These are phyloP conservation scores for Solanum pimpinellifolium DNA, from an alignment of 257 asterid species.

Conservation along the genomic window DNA sequence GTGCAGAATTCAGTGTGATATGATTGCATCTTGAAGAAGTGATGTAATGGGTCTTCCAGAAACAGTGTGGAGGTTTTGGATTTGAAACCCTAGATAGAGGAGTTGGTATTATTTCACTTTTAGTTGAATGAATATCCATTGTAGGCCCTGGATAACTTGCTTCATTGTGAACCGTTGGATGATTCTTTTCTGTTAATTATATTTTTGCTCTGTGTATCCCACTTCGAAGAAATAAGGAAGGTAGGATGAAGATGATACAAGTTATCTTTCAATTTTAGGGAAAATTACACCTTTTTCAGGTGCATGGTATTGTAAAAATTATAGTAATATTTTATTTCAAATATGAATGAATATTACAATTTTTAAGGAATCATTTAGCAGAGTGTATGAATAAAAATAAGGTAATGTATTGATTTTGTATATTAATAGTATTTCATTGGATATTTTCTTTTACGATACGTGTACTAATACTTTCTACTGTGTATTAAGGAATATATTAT, in stretches of 20 bases:
- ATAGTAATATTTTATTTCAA: no score
- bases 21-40: conserved; percentile 2
- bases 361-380: no score
- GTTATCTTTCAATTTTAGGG: neutral
- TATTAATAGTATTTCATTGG: no score
- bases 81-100: conserved; percentile 19
- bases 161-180: neutral
- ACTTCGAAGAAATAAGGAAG: neutral
- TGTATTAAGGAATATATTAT: no score
- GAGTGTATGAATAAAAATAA: no score
- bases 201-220: neutral
- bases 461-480: no score
- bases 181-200: neutral
- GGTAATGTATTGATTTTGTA: no score
- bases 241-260: neutral
- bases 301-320: neutral
- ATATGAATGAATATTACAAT: no score
- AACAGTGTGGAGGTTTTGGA: neutral
- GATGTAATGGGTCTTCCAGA: neutral
- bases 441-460: no score
- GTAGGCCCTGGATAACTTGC: neutral
- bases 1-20: neutral
- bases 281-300: neutral
- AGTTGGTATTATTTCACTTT: neutral
- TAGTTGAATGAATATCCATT: neutral